phyloP scores from a whole-genome alignment of 768 basidiomycete species.

The Obba rivulosa region DNA sequence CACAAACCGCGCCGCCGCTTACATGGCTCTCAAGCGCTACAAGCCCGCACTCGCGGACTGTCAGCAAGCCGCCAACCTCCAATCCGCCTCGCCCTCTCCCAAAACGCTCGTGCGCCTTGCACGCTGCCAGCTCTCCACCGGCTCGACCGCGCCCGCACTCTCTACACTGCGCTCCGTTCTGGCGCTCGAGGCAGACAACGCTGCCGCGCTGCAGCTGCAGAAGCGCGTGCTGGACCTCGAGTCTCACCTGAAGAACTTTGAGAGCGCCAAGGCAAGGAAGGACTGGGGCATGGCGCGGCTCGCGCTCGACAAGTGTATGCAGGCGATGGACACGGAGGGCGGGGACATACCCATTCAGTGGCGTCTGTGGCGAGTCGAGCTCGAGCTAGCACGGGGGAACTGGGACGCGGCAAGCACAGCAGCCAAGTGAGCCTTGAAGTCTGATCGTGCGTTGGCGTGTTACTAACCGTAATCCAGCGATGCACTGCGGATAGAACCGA shows the following conservation, averaged over 20 bases:
- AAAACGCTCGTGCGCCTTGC: constrained; percentile 84
- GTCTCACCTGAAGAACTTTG: constrained; percentile 59
- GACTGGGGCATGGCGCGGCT: constrained; percentile 77
- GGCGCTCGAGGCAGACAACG: constrained; percentile 56
- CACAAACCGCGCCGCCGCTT: constrained; percentile 83
- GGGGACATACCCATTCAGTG: constrained; percentile 74
- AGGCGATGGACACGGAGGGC: constrained; percentile 70
- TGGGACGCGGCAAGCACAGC: constrained; percentile 70
- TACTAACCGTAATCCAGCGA: constrained; percentile 42
- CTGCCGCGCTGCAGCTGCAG: constrained; percentile 54
- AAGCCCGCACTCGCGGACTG: constrained; percentile 72
- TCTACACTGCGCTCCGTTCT: constrained; percentile 61
- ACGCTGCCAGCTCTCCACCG: constrained; percentile 79
- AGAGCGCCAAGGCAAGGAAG: constrained; percentile 46
- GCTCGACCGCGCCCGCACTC: constrained; percentile 59
- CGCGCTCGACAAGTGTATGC: constrained; percentile 74
- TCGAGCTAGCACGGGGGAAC: constrained; percentile 65
- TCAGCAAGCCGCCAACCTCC: constrained; percentile 64
- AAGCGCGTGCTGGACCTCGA: constrained; percentile 58
- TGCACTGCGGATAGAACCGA: constrained; percentile 62
- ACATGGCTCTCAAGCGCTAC: constrained; percentile 79
- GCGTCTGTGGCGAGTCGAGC: constrained; percentile 74
- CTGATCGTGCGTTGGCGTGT: no score
- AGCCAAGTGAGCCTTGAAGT: constrained; percentile 54
- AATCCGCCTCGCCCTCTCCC: constrained; percentile 51